Evolutionary conservation across 805 yeast genomes (phyloP), one percentile per base, ranked within the genome.

Genomic region (Pichia thaimueangensis): DNA sequence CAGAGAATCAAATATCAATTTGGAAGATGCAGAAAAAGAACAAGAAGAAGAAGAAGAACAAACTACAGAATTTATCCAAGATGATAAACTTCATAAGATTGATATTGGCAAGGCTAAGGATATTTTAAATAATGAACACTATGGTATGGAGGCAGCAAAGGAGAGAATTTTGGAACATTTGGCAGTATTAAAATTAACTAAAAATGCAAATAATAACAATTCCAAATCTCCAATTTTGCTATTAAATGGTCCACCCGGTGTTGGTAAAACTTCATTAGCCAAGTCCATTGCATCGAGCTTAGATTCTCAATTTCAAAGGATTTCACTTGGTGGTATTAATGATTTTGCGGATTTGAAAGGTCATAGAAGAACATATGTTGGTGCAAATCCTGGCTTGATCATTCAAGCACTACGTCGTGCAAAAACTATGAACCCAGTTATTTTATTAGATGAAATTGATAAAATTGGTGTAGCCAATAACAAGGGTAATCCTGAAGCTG

Each of bases 191-290:
- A 82, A 83, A 47, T 68, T 88, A 32, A 70, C 70, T 42, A 56
- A 53, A 15, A 16, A 23, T 15, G 19, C 33, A 23, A 11, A 41
- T 16, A 19, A 28, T n/a, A n/a, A n/a, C n/a, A 30, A 22, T 8
- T 22, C 52, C 4, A 60, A 57, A 54, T 75, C 94, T 1, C 96
- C 96, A 6, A 86, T 87, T 34, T 61, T 87, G 32, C 68, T 87
- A 60, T 70, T 87, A 44, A 86, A 86, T 6, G 96, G 96, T 0
- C 96, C 96, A 10, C 96, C 96, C 0, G 96, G 96, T 29, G 93
- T 86, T 12, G 96, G 96, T 23, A 87, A 87, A 59, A 87, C 96
- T 0, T 82, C 93, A 1, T 67, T 87, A 43, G 95, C 95, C 5
- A 78, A 79, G 55, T 83, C 94, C 0, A 76, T 87, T 37, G 95